Conservation (phyloP, 768 basidiomycete genomes). For the Trichaptum fuscoviolaceum region DNA sequence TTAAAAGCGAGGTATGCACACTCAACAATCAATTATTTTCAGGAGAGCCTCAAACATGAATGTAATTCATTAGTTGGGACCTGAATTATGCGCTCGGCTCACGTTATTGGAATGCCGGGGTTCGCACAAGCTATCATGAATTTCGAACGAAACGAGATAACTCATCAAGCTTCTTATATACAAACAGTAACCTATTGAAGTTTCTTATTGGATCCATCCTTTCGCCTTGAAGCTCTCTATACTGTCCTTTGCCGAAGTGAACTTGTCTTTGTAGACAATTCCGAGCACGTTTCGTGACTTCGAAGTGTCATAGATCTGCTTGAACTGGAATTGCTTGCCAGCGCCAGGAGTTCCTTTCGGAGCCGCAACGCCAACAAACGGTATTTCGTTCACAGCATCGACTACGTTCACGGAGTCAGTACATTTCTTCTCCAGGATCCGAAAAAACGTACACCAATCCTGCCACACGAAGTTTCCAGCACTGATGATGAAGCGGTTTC, state of each 20-base stretch:
- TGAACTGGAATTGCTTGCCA: constrained; percentile 4
- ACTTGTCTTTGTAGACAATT: constrained; percentile 16
- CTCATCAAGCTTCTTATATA: not conserved
- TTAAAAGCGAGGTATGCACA: too few relatives aligned
- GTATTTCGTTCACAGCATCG: constrained; percentile 1
- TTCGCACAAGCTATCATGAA: not conserved
- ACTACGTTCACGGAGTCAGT: constrained; percentile 1
- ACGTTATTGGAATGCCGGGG: too few relatives aligned
- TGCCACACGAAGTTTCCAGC: constrained; percentile 8
- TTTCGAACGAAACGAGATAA: too few relatives aligned
- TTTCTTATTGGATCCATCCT: constrained; percentile 14
- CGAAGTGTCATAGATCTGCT: constrained; percentile 10
- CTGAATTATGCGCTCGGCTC: too few relatives aligned
- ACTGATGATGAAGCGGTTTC: constrained; percentile 34
- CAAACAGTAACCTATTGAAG: not conserved
- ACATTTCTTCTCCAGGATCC: not conserved
- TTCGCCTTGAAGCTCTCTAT: constrained; percentile 19
- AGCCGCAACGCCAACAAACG: constrained; percentile 3
- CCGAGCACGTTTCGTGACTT: constrained; percentile 17
- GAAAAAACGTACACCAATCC: constrained; percentile 5
- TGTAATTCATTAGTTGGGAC: too few relatives aligned
- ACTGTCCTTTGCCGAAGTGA: constrained; percentile 17
- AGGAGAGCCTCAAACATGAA: too few relatives aligned
- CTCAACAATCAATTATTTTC: too few relatives aligned
- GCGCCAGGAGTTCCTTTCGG: constrained; percentile 10